Percentiles rank a stretch among this genome's conserved stretches.
Conservation (phyloP, 805 yeast species). For the Priceomyces medius region DNA sequence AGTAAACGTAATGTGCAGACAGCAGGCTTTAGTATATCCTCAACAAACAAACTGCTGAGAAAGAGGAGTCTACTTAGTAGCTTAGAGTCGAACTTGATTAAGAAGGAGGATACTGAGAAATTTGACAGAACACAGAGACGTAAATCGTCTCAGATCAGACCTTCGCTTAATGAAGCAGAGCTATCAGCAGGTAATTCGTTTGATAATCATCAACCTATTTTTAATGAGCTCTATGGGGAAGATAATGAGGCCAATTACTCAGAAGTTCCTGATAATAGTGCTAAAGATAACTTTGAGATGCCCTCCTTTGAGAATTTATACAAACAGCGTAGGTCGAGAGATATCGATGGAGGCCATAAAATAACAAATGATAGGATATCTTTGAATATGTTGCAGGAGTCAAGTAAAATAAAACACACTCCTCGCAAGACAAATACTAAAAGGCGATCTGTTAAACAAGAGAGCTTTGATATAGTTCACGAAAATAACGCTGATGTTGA, state of each 20-base stretch:
- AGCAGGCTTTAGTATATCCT: conserved; percentile 7
- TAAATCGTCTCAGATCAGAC: conserved; percentile 5
- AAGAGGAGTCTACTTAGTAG: conserved; percentile 8
- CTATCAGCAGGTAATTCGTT: background rate
- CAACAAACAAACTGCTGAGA: conserved; percentile 1
- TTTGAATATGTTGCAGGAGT: no score
- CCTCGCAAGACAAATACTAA: background rate
- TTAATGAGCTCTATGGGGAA: background rate
- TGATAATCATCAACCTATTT: background rate
- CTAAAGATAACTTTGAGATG: background rate
- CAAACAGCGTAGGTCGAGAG: background rate
- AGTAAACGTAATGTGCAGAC: conserved; percentile 10
- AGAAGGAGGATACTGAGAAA: conserved; percentile 17
- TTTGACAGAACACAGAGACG: conserved; percentile 9
- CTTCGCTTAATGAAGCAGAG: conserved; percentile 1
- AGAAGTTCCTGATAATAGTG: background rate
- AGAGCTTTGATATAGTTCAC: background rate
- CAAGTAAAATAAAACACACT: background rate
- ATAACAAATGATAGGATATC: background rate
- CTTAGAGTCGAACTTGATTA: conserved; percentile 25
- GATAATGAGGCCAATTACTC: background rate
- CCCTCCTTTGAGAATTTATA: background rate
- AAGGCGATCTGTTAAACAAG: background rate
- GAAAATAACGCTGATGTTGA: background rate
- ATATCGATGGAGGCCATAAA: background rate